Base-by-base conservation (phyloP, 208 protist genomes). In the Herpetomonas muscarum region DNA sequence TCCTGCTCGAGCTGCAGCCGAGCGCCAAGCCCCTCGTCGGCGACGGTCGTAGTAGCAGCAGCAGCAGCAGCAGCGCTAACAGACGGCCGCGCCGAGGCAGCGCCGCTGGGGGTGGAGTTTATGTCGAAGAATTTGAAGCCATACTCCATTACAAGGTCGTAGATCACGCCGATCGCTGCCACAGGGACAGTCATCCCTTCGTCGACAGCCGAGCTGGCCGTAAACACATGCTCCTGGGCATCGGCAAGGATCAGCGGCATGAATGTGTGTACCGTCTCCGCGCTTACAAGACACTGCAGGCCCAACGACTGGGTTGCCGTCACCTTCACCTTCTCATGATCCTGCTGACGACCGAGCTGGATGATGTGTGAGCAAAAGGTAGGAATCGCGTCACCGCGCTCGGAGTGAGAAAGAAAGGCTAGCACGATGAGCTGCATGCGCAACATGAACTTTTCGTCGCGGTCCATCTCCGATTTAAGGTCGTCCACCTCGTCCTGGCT, bases 391-490 rank as follows among this genome's bases (percentile, higher is more conserved):
- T 91, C 85, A 6, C 79, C 81, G 24, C 89, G 74, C 55, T 89
- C 70, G 7, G 85, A 87, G 65, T 92, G 62, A 12, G 85, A 91
- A 36, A 95, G 77, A 61, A 86, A 92, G 17, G 79, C 74, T 13
- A 89, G 69, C 0, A 93, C 84, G 55, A 95, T 90, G 55, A 84
- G 81, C 74, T 95, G 89, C 78, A 95, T 95, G 55, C 89, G 83
- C 31, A 92, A 72, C 34, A 95, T 70, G 46, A 93, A 95, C 59
- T 93, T 93, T 55, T 93, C 84, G 49, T 95, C 89, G 12, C 78
- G 67, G 57, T 90, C 83, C 69, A 93, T 90, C 72, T 91, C 81
- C 45, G 80, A 81, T 55, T 81, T 75, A 28, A 95, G 74, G 50
- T 80, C 65, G n/a, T 78, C 69, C 55, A 81, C 81, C 45, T 74